A percentile compares a stretch with the other conserved stretches of the same genome.
Conservation (phyloP, 2,329 filamentous ascomycete species). For the Coleophoma crateriformis region DNA sequence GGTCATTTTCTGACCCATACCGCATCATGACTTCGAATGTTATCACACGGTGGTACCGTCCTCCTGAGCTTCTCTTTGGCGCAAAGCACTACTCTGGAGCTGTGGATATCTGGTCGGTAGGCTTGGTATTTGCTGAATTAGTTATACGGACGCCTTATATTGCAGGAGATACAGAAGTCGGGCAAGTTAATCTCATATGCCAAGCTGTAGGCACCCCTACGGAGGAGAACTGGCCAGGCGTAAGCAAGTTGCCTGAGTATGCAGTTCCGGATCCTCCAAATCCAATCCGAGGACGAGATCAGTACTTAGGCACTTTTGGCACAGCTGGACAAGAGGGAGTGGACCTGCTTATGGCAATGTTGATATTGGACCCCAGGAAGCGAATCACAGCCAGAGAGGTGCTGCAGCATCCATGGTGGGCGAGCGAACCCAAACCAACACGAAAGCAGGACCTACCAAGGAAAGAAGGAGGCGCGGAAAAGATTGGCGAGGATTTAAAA, state of each 20-base stretch:
- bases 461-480: constrained; percentile 67
- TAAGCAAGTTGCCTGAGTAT: constrained; percentile 74
- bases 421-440: constrained; percentile 75
- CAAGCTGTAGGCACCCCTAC: constrained; percentile 83
- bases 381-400: constrained; percentile 73
- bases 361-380: constrained; percentile 81
- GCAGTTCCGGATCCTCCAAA: constrained; percentile 55
- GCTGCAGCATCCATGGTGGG: constrained; percentile 83
- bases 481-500: constrained; percentile 78
- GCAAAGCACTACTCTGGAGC: constrained; percentile 83
- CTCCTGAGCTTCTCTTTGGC: constrained; percentile 88
- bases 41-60: constrained; percentile 95
- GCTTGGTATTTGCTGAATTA: constrained; percentile 88
- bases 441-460: constrained; percentile 74
- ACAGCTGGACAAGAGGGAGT: constrained; percentile 78
- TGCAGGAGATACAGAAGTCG: constrained; percentile 76
- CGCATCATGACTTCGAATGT: constrained; percentile 87
- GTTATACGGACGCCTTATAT: constrained; percentile 78
- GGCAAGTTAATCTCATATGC: constrained; percentile 80
- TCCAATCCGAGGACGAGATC: constrained; percentile 59
- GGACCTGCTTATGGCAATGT: constrained; percentile 80
- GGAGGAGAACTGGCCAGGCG: constrained; percentile 93
- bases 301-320: constrained; percentile 73
- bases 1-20: constrained; percentile 84
- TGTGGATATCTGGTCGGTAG: constrained; percentile 93